These are phyloP conservation scores for Colletotrichum tamarilloi DNA, from an alignment of 2,329 filamentous ascomycete genomes.

Conservation along the genomic window DNA sequence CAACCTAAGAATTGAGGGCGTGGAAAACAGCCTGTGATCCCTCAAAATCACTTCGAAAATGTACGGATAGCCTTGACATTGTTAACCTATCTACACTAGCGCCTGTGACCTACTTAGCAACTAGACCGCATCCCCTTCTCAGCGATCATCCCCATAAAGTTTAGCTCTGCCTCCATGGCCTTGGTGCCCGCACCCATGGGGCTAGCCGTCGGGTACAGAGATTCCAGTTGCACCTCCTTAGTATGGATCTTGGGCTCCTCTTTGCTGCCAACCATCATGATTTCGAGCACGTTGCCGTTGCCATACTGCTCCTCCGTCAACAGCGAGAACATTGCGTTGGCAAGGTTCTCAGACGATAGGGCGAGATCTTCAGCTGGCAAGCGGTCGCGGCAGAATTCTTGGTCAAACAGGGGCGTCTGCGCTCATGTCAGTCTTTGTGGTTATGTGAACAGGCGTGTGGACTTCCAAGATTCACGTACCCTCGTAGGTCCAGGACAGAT, in stretches of 20 bases:
- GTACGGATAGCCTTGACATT: too few species aligned
- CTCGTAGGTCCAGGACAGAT: neutral
- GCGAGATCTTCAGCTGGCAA: neutral
- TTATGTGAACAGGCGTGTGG: neutral
- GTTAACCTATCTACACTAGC: too few species aligned
- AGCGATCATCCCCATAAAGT: constrained; percentile 5
- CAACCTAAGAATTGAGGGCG: too few species aligned
- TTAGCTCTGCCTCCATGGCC: constrained; percentile 3
- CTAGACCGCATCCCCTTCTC: constrained; percentile 9
- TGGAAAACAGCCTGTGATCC: too few species aligned
- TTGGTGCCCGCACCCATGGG: constrained; percentile 12
- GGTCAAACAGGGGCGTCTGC: neutral
- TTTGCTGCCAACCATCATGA: constrained; percentile 32
- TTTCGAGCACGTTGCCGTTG: constrained; percentile 38
- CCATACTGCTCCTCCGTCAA: constrained; percentile 35
- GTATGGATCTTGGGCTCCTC: constrained; percentile 25
- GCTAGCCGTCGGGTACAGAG: constrained; percentile 3
- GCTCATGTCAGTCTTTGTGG: neutral
- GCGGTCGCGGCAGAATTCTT: neutral
- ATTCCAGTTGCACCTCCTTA: constrained; percentile 30
- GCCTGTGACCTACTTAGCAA: neutral
- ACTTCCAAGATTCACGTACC: neutral
- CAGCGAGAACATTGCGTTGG: constrained; percentile 30
- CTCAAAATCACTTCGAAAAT: too few species aligned
- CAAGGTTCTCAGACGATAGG: neutral